These are phyloP conservation scores for Magnolia officinalis DNA, from an alignment of 164 flowering plant species.

Conservation along the genomic window DNA sequence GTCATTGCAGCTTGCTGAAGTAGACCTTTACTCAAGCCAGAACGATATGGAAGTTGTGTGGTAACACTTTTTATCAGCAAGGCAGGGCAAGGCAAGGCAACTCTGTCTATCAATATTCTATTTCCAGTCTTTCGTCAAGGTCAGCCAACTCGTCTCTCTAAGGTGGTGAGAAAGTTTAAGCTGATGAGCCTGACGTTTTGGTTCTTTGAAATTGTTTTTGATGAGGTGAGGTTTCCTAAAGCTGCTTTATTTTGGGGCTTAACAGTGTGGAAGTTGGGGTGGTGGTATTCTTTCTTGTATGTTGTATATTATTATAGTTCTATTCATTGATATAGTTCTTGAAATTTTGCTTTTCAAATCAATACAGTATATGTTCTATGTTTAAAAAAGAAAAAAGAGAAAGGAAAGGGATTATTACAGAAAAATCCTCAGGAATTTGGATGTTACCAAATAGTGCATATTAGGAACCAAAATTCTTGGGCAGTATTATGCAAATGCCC, in stretches of 20 bases:
- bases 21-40: not conserved
- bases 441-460: no score
- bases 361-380: no score
- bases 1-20: not conserved
- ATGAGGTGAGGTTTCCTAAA: not conserved
- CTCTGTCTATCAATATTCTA: not conserved
- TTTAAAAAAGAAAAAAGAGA: no score
- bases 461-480: no score
- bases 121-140: not conserved
- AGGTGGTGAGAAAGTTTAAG: not conserved
- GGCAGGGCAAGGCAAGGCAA: not conserved
- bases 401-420: no score
- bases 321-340: not conserved
- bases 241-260: not conserved
- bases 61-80: not conserved
- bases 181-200: not conserved
- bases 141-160: no score
- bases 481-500: no score
- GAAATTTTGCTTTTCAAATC: no score
- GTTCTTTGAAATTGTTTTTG: not conserved
- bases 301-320: not conserved
- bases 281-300: not conserved
- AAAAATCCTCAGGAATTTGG: no score
- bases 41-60: not conserved
- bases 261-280: not conserved